Conservation (phyloP, 495 filamentous ascomycete genomes). For the Tuber magnatum region DNA sequence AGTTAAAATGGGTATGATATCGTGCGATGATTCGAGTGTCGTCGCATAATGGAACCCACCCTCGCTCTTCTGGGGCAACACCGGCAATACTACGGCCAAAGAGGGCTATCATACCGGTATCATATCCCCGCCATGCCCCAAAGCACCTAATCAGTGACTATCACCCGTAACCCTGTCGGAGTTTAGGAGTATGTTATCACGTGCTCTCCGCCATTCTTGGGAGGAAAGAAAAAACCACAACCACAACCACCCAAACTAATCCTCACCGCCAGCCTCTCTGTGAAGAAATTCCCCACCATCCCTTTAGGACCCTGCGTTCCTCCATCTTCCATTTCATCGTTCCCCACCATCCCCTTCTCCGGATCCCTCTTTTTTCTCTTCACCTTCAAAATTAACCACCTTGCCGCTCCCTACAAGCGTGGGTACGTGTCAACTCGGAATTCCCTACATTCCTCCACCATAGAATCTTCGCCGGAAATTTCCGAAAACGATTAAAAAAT, state of each 20-base stretch:
- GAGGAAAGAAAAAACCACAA: not conserved
- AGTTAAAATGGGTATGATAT: not conserved
- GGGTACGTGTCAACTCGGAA: not conserved
- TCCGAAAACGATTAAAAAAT: conserved; percentile 9
- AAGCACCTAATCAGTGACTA: not conserved
- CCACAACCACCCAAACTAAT: not conserved
- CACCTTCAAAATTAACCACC: not conserved
- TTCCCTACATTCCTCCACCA: not conserved
- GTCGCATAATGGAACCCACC: not conserved
- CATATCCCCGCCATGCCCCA: not conserved
- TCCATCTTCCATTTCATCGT: not conserved
- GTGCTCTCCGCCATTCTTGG: not conserved
- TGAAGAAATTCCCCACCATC: not conserved
- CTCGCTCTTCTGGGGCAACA: not conserved
- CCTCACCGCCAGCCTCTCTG: not conserved
- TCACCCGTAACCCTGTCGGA: not conserved
- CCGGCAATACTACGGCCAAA: not conserved
- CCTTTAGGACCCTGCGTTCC: not conserved
- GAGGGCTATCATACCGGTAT: not conserved
- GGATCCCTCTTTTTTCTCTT: not conserved
- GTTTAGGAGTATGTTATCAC: not conserved
- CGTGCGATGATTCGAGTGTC: not conserved
- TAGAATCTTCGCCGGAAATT: not conserved
- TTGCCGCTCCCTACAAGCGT: not conserved
- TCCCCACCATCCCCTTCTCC: not conserved